These are phyloP conservation scores for Hyaloperonospora brassicae DNA, from an alignment of 352 stramenopile species.

Conservation along the genomic window DNA sequence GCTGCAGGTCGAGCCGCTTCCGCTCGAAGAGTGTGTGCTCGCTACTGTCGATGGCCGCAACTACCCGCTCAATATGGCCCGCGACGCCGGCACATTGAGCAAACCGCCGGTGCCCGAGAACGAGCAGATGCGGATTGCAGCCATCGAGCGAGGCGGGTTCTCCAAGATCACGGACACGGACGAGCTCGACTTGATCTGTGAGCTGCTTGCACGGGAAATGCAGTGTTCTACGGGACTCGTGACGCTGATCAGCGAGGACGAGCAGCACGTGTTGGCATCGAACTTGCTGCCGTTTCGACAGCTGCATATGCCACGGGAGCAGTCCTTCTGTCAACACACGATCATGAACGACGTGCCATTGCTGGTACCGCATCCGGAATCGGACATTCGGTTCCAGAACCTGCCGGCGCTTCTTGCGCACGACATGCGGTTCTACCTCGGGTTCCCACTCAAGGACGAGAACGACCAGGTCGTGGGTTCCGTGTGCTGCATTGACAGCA, in stretches of 20 bases:
- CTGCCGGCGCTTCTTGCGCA: slow-evolving; percentile 21
- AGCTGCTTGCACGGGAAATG: slow-evolving; percentile 48
- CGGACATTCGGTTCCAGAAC: slow-evolving; percentile 62
- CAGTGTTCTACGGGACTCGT: slow-evolving; percentile 43
- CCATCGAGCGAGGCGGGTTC: slow-evolving; percentile 32
- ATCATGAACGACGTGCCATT: slow-evolving; percentile 60
- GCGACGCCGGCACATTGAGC: slow-evolving; percentile 9
- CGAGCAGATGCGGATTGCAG: slow-evolving; percentile 30
- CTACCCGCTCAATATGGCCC: slow-evolving; percentile 35
- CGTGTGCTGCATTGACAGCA: slow-evolving; percentile 52
- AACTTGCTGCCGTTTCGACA: slow-evolving; percentile 22
- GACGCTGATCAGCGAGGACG: slow-evolving; percentile 47
- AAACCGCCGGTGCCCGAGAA: slow-evolving; percentile 32
- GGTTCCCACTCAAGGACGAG: slow-evolving; percentile 33
- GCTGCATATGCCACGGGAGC: slow-evolving; percentile 38
- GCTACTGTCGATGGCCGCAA: slow-evolving; percentile 26
- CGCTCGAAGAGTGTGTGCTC: slow-evolving; percentile 30
- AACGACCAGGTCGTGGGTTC: slow-evolving; percentile 49
- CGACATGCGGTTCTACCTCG: slow-evolving; percentile 38
- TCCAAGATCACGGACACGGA: slow-evolving; percentile 42
- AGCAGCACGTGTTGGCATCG: slow-evolving; percentile 41
- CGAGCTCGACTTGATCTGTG: slow-evolving; percentile 55
- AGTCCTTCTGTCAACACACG: slow-evolving; percentile 62
- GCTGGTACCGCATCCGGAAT: slow-evolving; percentile 43
- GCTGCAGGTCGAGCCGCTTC: slow-evolving; percentile 19